Evolutionary conservation across 2,329 filamentous ascomycete genomes (phyloP).

Genomic region (Cladosporium cucumerinum): DNA sequence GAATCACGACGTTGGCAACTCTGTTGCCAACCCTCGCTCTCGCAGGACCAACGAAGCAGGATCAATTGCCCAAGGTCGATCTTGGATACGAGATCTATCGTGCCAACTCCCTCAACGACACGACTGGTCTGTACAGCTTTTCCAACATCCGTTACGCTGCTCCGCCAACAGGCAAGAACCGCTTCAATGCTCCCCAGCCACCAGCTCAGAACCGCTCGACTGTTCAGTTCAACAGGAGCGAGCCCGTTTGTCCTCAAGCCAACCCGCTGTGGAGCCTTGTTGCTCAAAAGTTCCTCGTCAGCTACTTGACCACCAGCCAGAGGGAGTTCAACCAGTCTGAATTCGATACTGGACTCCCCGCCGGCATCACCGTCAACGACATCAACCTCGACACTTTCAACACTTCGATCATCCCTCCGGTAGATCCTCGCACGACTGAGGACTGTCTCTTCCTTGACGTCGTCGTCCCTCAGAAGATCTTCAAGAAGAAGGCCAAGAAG

Average conservation of each 20-base stretch:
- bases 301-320: conserved; percentile 32
- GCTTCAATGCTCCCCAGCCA: conserved; percentile 47
- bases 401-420: conserved; percentile 14
- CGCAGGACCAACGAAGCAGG: conserved; percentile 7
- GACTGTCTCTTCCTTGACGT: conserved; percentile 43
- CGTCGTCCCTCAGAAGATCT: conserved; percentile 35
- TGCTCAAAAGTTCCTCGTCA: conserved; percentile 34
- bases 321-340: conserved; percentile 8
- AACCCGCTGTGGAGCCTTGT: conserved; percentile 43
- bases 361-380: conserved; percentile 1
- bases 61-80: conserved; percentile 42
- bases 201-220: conserved; percentile 41
- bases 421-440: conserved; percentile 34
- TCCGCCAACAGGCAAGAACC: conserved; percentile 49
- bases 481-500: conserved; percentile 28
- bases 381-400: conserved; percentile 25
- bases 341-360: background rate
- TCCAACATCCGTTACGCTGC: conserved; percentile 56
- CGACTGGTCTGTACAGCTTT: conserved; percentile 47
- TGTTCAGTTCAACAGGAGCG: conserved; percentile 44
- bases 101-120: conserved; percentile 43
- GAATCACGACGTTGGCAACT: background rate
- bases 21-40: background rate
- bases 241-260: conserved; percentile 46
- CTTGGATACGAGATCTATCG: conserved; percentile 54